These are phyloP conservation scores for Geum urbanum DNA, from an alignment of 306 rosid genomes.

Conservation along the genomic window DNA sequence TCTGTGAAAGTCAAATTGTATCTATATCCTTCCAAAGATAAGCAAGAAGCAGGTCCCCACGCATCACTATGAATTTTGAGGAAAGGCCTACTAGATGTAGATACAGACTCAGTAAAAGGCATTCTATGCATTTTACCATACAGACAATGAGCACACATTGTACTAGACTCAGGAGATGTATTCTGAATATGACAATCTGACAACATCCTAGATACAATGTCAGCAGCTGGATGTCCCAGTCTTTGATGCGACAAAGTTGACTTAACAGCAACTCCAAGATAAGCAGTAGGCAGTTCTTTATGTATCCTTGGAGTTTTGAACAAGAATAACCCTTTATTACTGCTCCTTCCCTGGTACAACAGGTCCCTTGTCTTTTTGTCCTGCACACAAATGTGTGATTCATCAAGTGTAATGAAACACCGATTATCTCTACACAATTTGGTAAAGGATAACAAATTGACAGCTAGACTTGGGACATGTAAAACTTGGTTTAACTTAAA, in stretches of 20 bases:
- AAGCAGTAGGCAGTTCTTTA: background rate
- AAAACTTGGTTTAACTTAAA: too few relatives aligned
- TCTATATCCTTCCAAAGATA: background rate
- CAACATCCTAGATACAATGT: background rate
- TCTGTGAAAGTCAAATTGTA: too few relatives aligned
- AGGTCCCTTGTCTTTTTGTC: too few relatives aligned
- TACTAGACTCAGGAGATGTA: rapidly evolving
- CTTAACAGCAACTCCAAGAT: rapidly evolving
- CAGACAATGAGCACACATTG: background rate
- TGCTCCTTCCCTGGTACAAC: background rate
- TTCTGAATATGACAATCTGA: background rate
- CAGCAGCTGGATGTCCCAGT: background rate
- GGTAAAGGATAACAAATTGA: slow-evolving; percentile 41
- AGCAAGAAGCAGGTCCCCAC: background rate
- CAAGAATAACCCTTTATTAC: background rate
- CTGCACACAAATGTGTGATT: too few relatives aligned
- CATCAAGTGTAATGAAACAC: background rate
- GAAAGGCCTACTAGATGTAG: background rate
- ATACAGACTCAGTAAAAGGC: background rate
- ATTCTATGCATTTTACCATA: background rate
- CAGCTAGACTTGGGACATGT: too few relatives aligned
- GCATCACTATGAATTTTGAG: background rate
- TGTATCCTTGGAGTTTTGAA: background rate
- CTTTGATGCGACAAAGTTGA: background rate
- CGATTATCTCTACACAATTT: slow-evolving; percentile 40